Evolutionary conservation across 768 basidiomycete genomes (phyloP).

Genomic region (Chalciporus piperatus): DNA sequence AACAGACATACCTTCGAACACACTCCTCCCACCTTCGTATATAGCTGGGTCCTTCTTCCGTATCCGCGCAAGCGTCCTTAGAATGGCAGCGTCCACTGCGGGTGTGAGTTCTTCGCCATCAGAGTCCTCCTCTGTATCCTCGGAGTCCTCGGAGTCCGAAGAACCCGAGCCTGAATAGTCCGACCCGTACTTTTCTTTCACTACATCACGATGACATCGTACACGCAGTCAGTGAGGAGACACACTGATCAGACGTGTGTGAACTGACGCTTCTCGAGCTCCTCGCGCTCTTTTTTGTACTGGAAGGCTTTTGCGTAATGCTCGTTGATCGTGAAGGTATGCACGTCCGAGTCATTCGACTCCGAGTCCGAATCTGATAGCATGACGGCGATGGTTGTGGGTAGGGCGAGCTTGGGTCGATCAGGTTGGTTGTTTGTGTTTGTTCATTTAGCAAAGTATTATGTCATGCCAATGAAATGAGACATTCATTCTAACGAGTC

Average conservation of each 20-base stretch:
- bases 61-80: slow-evolving; percentile 85
- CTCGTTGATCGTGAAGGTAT: slow-evolving; percentile 66
- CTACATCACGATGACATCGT: slow-evolving; percentile 34
- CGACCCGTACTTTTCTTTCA: slow-evolving; percentile 86
- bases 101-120: slow-evolving; percentile 95
- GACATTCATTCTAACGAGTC: no score
- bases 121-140: slow-evolving; percentile 83
- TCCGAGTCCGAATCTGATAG: slow-evolving; percentile 52
- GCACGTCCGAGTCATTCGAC: slow-evolving; percentile 36
- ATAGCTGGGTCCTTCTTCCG: slow-evolving; percentile 80
- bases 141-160: slow-evolving; percentile 9
- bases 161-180: slow-evolving; percentile 43
- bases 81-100: slow-evolving; percentile 88
- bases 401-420: neutral
- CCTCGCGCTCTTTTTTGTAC: slow-evolving; percentile 81
- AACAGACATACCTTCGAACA: slow-evolving; percentile 72
- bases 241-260: neutral
- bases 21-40: slow-evolving; percentile 64
- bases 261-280: slow-evolving; percentile 69
- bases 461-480: no score
- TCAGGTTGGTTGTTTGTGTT: no score
- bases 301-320: slow-evolving; percentile 82
- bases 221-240: neutral
- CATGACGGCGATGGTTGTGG: slow-evolving; percentile 29
- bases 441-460: no score